Evolutionary conservation across 2,329 filamentous ascomycete genomes (phyloP), one percentile per base, ranked within the genome.

Genomic region (Curvularia spicifera): DNA sequence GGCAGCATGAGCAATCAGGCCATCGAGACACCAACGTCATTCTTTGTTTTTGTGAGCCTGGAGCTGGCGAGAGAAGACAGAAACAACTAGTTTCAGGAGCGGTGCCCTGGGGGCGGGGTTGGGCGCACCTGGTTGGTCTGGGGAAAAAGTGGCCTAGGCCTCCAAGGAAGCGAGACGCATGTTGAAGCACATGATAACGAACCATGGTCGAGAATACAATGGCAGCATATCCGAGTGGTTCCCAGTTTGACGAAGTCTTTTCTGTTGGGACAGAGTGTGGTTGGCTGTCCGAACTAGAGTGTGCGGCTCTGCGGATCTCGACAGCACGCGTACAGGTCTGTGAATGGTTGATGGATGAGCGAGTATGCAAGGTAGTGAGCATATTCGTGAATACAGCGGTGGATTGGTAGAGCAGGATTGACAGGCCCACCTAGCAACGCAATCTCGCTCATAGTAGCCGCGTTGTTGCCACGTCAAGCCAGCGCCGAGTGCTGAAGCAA

Each of bases 121-220:
- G 43, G 48, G 31, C 42, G 56, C 51, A 57, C 51, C 47, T 62
- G 53, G 61, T 62, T 66, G 59, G 63, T 58, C 57, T 49, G 61
- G 59, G 53, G 53, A 54, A 58, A 57, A 64, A 31, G 47, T 51
- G 51, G 48, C 54, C 51, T 51, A 57, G 53, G 39, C 44, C 54
- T 39, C 33, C 18, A n/a, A 48, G 28, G 37, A 45, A 39, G 47
- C 46, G 51, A 56, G 42, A 40, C 49, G 12, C 43, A 55, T 33
- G 18, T 22, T n/a, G 48, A 56, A 59, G 59, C 59, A 58, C 56
- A 56, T 47, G 53, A 46, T 47, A 39, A 51, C 52, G 59, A 60
- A 62, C 56, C 45, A 52, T 43, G 56, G 44, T 44, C 43, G 42
- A 51, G 24, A 20, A 44, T 35, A 43, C 33, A 28, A 37, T 53